These are phyloP conservation scores for Microstroma glucosiphilum DNA, from an alignment of 1,284 basidiomycete species.

Conservation along the genomic window DNA sequence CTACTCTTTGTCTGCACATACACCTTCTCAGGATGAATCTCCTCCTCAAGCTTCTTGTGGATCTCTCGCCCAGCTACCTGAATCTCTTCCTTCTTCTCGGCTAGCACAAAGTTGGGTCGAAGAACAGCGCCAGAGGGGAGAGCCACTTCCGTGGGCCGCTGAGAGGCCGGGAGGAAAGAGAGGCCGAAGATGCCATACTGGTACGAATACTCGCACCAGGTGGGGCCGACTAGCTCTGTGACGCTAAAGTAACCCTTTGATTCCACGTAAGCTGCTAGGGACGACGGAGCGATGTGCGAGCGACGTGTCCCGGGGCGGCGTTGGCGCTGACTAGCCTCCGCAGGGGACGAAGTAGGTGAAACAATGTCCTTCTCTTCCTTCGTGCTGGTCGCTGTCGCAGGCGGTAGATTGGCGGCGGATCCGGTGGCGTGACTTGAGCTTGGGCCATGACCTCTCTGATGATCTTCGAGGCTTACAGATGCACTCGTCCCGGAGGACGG, in stretches of 20 bases:
- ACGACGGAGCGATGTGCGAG: no score
- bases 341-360: no score
- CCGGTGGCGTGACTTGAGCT: no score
- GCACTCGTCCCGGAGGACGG: no score
- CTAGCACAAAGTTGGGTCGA: conserved; percentile 16
- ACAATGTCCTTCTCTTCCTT: no score
- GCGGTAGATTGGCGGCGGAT: no score
- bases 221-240: conserved; percentile 40
- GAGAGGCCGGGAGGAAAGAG: conserved; percentile 27
- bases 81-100: conserved; percentile 24
- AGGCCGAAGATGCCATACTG: conserved; percentile 36
- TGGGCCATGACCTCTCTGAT: no score
- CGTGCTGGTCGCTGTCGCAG: no score
- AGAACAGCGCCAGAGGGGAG: conserved; percentile 29
- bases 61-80: conserved; percentile 54
- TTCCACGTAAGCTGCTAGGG: conserved; percentile 1
- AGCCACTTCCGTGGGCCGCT: conserved; percentile 30
- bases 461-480: no score
- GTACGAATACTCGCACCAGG: conserved; percentile 44
- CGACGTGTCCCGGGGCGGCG: no score
- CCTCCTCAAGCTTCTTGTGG: conserved; percentile 71
- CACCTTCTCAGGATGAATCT: conserved; percentile 63
- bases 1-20: conserved; percentile 55
- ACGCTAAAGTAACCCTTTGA: conserved; percentile 26
- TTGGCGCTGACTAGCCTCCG: no score